Evolutionary conservation across 192 early-diverging fungal species (phyloP), one percentile per base, ranked within the genome.

Genomic region (Chytriomyces confervae): DNA sequence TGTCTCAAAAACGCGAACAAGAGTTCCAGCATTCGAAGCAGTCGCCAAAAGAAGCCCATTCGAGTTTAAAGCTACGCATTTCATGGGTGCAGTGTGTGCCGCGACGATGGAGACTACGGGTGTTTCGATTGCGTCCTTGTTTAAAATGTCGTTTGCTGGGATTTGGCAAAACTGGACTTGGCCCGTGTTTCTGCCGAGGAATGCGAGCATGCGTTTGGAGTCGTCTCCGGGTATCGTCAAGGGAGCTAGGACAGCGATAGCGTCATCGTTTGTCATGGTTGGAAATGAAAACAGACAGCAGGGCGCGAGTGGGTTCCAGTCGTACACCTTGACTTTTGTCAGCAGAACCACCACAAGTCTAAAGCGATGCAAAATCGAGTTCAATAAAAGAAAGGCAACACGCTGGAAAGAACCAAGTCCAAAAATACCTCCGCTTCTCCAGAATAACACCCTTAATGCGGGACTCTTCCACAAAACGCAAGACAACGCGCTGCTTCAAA

Each of bases 1-100:
- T 0, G 92, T 90, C 78, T 95, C 91, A 73, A 94, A 98, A 16
- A 98, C 92, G 18, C 97, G 86, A 53, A 98, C 91, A 16, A 98
- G 85, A 4, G 97, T 98, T 44, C 96, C 97, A 78, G 94, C 95
- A 47, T 94, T 93, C 60, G 91, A 93, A 24, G 95, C 92, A 50
- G 92, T 92, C 46, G 95, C 95, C 46, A 96, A 87, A 81, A 92
- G 92, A 29, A 85, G 82, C 49, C 95, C 96, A 61, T 93, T 89
- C 16, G 82, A 77, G 36, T 94, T 95, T 47, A 95, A 80, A 3
- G 94, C 91, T 16, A 98, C 82, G 60, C 89, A 92, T 73, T 93
- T 91, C 36, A 97, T 83, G 20, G 89, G 83, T 16, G 92, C 90
- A 3, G 90, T 87, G 74, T 98, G 96, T 0, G 95, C 95, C 0